Base-by-base conservation (phyloP, 331 rosid genomes). In the Phaseolus coccineus region DNA sequence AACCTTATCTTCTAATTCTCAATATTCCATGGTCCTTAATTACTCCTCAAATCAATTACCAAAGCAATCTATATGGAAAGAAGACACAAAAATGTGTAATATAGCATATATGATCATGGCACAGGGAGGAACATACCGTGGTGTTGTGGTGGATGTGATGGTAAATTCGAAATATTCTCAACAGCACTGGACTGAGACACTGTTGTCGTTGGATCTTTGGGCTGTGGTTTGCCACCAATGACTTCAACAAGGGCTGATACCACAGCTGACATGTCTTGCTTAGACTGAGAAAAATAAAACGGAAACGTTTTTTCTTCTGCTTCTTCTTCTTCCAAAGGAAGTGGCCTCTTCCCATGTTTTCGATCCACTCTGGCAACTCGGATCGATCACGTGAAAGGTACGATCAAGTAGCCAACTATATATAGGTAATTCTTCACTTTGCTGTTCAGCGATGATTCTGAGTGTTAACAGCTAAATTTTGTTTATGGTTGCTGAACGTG, bases 181-280 rank as follows among this genome's bases (percentile, higher is more conserved):
- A 52, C 25, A 40, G 10, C 6, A 40, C 8, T 12, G 13, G 86
- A 61, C 0, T 69, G 84, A 40, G 80, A 33, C 1, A 48, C 4
- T 48, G 35, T 14, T 48, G 35, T 14, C 15, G 40, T 10, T 4
- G 83, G 83, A 42, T 69, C 63, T 65, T 63, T 62, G 22, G 78
- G 85, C 70, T 59, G 5, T 42, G 69, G 61, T 57, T 46, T 22
- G 69, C 82, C 89, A 35, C 85, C 89, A 27, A 92, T 90, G 56
- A 92, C 96, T 78, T 85, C 88, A 78, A 89, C 73, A 33, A 92
- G 86, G 33, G 93, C 93, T 0, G 89, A 87, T 15, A 92, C 92
- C 87, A 92, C 81, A 61, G 80, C 91, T 0, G 94, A 86, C 78
- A 24, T 85, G 63, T 92, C 97, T 61, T 87, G 88, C 31, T 89